Conservation (phyloP, 2,329 filamentous ascomycete species). For the Pestalotiopsis sp. region DNA sequence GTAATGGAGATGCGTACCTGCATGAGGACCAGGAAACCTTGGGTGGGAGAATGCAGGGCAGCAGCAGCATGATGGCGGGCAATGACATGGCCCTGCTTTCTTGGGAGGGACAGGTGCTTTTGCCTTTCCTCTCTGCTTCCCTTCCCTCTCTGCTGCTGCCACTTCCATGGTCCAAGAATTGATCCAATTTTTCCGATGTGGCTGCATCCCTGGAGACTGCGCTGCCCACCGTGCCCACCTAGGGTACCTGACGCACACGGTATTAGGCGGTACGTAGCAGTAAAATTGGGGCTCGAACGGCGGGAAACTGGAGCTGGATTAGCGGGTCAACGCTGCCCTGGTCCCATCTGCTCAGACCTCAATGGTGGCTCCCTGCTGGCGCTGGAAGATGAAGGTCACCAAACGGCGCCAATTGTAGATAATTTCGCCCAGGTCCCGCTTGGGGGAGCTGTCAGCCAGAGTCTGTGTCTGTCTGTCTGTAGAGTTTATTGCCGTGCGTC, state of each 20-base stretch:
- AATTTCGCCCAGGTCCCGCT: constrained; percentile 4
- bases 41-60: neutral
- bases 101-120: neutral
- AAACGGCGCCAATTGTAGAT: constrained; percentile 4
- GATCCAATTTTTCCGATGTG: neutral
- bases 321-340: neutral
- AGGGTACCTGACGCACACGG: neutral
- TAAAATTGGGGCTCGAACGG: neutral
- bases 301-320: neutral
- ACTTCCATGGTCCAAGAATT: neutral
- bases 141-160: neutral
- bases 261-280: neutral
- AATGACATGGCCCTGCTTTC: neutral
- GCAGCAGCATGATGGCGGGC: neutral
- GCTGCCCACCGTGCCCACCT: neutral
- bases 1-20: constrained; percentile 1
- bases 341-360: neutral
- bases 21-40: neutral
- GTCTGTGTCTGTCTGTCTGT: neutral
- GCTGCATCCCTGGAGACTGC: neutral
- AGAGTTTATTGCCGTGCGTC: neutral
- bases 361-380: neutral
- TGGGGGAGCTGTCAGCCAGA: neutral
- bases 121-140: neutral
- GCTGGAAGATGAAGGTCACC: neutral